Conservation (phyloP, 805 yeast genomes). For the Pichia exigua region DNA sequence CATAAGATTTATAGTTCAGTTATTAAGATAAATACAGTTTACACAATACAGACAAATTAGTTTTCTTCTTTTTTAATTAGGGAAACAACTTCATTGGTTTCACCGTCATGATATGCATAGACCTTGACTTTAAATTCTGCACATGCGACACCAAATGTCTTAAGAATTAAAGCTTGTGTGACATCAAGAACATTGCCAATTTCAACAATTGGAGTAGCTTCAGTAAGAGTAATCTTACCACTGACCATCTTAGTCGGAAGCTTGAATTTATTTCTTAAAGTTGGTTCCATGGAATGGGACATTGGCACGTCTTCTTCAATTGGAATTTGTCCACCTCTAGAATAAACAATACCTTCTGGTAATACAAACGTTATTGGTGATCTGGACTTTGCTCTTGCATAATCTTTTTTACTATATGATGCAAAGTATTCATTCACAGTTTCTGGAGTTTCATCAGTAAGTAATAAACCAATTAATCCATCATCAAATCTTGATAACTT, state of each 20-base stretch:
- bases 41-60: not conserved
- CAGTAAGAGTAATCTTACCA: conserved; percentile 76
- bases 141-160: conserved; percentile 93
- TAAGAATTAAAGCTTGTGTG: conserved; percentile 82
- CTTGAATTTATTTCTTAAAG: conserved; percentile 80
- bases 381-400: conserved; percentile 79
- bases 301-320: conserved; percentile 91
- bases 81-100: conserved; percentile 28
- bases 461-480: conserved; percentile 82
- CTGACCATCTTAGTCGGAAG: conserved; percentile 85
- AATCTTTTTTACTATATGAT: conserved; percentile 72
- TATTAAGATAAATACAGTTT: not conserved
- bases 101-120: conserved; percentile 71
- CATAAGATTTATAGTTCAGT: not conserved
- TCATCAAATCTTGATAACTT: conserved; percentile 52
- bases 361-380: conserved; percentile 78
- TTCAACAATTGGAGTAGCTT: conserved; percentile 72
- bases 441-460: conserved; percentile 82
- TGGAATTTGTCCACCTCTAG: conserved; percentile 91
- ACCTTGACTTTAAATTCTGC: conserved; percentile 80
- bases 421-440: conserved; percentile 87
- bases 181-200: conserved; percentile 79
- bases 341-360: conserved; percentile 86
- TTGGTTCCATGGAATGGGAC: conserved; percentile 92
- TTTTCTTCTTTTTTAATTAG: conserved; percentile 6